Base-by-base conservation (phyloP, 169 alveolate species). In the Plasmodium knowlesi region DNA sequence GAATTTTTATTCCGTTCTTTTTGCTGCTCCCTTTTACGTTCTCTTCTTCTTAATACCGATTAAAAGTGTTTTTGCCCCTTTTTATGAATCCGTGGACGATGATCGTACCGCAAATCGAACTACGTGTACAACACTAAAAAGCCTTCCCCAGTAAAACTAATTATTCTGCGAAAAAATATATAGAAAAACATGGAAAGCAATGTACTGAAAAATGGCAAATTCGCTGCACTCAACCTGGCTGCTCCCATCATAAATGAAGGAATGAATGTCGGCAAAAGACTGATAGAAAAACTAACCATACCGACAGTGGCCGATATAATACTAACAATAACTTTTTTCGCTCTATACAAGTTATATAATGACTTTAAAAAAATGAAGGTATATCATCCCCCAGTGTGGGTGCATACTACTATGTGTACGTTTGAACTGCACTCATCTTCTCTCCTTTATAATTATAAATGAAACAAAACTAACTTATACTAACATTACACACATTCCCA, bases 241-340 rank as follows among this genome's bases (percentile, higher is more conserved):
- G 19, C 73, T 43, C 84, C 84, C 1, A 14, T 79, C 10, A 37
- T 43, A 79, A 79, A 41, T 41, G 70, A 19, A 25, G 84, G 73
- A n/a, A 22, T 79, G 4, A 79, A 79, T 79, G 50, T 79, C 14
- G 84, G 73, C n/a, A 79, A 41, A 79, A 79, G 71, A 34, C 57
- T 79, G 2, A 14, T 41, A 79, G 54, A 8, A 41, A 79, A 43
- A 2, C 61, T 79, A 41, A 25, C 0, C 57, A 8, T 5, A 1
- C 25, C 71, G 22, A n/a, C 84, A 25, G 28, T 37, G 28, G 14
- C 70, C 14, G 57, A 79, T 79, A 8, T 79, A 8, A 14, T 79
- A 1, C 14, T 79, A 39, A 16, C 14, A 39, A 9, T 37, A 16
- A 30, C 72, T 8, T 43, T 43, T 41, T 79, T 79, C 73, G 16